phyloP scores from a whole-genome alignment of 495 filamentous ascomycete species.

The Penicillium cataractarum region DNA sequence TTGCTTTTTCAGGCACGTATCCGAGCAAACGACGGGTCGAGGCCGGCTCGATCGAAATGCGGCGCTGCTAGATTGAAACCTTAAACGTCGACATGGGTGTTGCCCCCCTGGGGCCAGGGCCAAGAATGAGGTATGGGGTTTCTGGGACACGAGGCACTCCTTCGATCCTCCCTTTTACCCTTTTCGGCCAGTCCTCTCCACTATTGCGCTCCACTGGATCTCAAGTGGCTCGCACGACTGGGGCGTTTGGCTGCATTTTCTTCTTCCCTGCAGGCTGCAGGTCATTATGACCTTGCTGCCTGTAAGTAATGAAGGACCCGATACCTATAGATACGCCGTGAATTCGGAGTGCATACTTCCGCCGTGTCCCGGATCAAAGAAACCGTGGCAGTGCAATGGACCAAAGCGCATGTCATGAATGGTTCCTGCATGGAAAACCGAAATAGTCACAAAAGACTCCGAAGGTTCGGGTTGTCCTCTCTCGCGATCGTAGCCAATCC shows the following conservation, averaged over 20 bases:
- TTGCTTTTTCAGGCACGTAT: slow-evolving; percentile 20
- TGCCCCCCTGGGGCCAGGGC: neutral
- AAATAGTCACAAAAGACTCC: slow-evolving; percentile 11
- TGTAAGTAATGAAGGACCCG: slow-evolving; percentile 10
- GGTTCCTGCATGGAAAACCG: slow-evolving; percentile 6
- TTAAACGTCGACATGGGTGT: slow-evolving; percentile 14
- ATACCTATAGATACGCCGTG: neutral
- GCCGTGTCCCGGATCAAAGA: neutral
- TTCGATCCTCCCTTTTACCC: slow-evolving; percentile 26
- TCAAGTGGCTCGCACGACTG: slow-evolving; percentile 25
- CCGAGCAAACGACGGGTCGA: slow-evolving; percentile 22
- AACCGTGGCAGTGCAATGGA: slow-evolving; percentile 14
- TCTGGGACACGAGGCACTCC: slow-evolving; percentile 24
- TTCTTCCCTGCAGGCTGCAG: slow-evolving; percentile 32
- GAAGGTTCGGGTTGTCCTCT: slow-evolving; percentile 1
- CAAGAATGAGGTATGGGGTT: slow-evolving; percentile 26
- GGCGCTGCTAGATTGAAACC: slow-evolving; percentile 8
- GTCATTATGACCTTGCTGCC: slow-evolving; percentile 21
- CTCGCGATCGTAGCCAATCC: slow-evolving; percentile 13
- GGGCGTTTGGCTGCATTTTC: slow-evolving; percentile 19
- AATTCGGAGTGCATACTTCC: neutral
- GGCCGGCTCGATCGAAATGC: slow-evolving; percentile 15
- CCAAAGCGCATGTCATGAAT: neutral
- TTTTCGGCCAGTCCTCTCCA: slow-evolving; percentile 18
- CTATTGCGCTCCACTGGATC: slow-evolving; percentile 14